Evolutionary conservation across 768 basidiomycete species (phyloP).

Genomic region (Tulasnella sp.): DNA sequence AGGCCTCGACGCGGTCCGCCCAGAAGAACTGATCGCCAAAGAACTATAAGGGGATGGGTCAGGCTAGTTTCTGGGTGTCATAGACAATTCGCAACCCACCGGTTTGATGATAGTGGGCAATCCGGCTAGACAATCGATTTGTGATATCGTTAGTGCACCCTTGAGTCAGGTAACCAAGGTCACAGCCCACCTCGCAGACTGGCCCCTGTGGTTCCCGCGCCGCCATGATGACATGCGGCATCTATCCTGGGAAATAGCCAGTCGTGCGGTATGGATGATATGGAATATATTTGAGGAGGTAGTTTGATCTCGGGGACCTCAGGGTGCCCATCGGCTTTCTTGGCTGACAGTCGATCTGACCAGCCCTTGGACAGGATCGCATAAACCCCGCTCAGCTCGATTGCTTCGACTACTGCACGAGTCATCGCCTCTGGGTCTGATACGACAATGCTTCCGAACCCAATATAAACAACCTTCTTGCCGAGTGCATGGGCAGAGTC

Average conservation of each 20-base stretch:
- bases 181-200: constrained; percentile 64
- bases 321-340: constrained; percentile 31
- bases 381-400: constrained; percentile 73
- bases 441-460: constrained; percentile 95
- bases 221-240: constrained; percentile 97
- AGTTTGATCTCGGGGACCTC: constrained; percentile 54
- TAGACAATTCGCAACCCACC: no score
- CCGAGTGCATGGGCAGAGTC: constrained; percentile 56
- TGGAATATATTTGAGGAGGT: constrained; percentile 69
- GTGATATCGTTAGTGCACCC: not conserved
- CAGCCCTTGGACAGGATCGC: constrained; percentile 96
- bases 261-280: constrained; percentile 84
- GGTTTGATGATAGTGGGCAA: constrained; percentile 94
- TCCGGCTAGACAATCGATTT: constrained; percentile 48
- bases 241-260: constrained; percentile 92
- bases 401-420: constrained; percentile 77
- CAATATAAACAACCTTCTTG: constrained; percentile 94
- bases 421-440: constrained; percentile 92
- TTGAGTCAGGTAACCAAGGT: constrained; percentile 3
- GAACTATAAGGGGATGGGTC: constrained; percentile 39
- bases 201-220: constrained; percentile 92
- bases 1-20: constrained; percentile 94
- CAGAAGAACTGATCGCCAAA: constrained; percentile 98
- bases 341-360: constrained; percentile 78
- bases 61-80: no score